Evolutionary conservation across 169 alveolate species (phyloP).

Genomic region (Cryptosporidium muris): DNA sequence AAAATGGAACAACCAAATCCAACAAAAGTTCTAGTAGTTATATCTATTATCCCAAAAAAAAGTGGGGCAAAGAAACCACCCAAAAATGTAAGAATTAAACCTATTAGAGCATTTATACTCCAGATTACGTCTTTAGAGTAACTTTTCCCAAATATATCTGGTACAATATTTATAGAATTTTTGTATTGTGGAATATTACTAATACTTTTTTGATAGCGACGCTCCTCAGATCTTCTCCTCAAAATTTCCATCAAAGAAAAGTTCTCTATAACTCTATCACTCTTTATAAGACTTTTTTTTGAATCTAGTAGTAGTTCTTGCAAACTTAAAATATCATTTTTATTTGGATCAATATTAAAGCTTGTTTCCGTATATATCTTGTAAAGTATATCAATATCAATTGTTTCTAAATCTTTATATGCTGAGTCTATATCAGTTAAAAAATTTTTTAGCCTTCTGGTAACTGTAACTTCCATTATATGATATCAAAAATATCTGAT

Average conservation of each 20-base stretch:
- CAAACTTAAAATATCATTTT: constrained; percentile 16
- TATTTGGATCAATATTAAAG: neutral
- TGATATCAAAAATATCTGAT: neutral
- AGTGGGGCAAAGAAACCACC: constrained; percentile 70
- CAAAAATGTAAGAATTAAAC: constrained; percentile 54
- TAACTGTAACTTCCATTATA: constrained; percentile 55
- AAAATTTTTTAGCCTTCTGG: constrained; percentile 41
- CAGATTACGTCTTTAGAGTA: constrained; percentile 56
- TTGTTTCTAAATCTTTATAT: constrained; percentile 12
- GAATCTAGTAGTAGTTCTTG: constrained; percentile 47
- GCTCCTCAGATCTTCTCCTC: constrained; percentile 66
- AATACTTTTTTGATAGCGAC: constrained; percentile 33
- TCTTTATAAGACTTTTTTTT: constrained; percentile 1
- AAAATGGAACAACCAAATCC: constrained; percentile 63
- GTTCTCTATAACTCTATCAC: neutral
- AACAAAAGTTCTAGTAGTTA: constrained; percentile 39
- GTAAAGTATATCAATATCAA: constrained; percentile 54
- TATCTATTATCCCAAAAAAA: constrained; percentile 41
- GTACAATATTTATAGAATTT: constrained; percentile 12
- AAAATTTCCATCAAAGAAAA: constrained; percentile 33
- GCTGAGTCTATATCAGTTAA: constrained; percentile 23
- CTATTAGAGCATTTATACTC: constrained; percentile 67
- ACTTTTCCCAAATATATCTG: constrained; percentile 44
- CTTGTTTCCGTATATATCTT: constrained; percentile 31
- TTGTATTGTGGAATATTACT: constrained; percentile 31